Evolutionary conservation across 1,284 basidiomycete genomes (phyloP), one percentile per base, ranked within the genome.

Genomic region (Moesziomyces sp.): DNA sequence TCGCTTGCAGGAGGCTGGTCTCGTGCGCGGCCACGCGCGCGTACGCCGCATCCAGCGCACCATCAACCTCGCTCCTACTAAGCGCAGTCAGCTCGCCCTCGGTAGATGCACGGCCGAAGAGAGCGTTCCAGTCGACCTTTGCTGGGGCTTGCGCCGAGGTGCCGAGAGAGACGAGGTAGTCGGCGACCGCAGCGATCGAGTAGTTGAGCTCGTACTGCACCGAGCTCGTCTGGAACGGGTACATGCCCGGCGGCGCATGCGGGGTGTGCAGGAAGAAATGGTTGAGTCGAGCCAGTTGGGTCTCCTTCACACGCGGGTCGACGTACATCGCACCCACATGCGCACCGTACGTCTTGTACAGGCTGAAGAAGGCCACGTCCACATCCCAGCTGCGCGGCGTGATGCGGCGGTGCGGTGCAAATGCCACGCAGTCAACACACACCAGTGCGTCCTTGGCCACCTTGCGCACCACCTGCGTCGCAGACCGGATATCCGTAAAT

Each of bases 311-410:
- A 3, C 85, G 50, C 0, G 83, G 61, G 26, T 89, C 88, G 28
- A 89, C 86, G 80, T 92, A 92, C 53, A 92, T 85, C 0, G 86
- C 89, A 0, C 90, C 89, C 6, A 88, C 87, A 77, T 93, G 92
- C 0, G 90, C 89, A 1, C 90, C 91, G 73, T 92, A 93, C 0
- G 92, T 87, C 88, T 93, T 93, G 86, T 93, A 93, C 70, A 89
- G 87, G 2, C 90, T 89, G 81, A 92, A 90, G 55, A 90, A 88
- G 48, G 87, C 88, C 78, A 89, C 91, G 74, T 93, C 91, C 38
- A 91, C 87, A 47, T 87, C 88, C 66, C 87, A 87, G 3, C 46
- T 23, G 16, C 0, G 3, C 5, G 92, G 91, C 73, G 91, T 88
- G 21, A 92, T 88, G 51, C 85, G 84, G 10, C 91, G 86, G 78